These are phyloP conservation scores for Suillus fuscotomentosus DNA, from an alignment of 768 basidiomycete genomes.

Conservation along the genomic window DNA sequence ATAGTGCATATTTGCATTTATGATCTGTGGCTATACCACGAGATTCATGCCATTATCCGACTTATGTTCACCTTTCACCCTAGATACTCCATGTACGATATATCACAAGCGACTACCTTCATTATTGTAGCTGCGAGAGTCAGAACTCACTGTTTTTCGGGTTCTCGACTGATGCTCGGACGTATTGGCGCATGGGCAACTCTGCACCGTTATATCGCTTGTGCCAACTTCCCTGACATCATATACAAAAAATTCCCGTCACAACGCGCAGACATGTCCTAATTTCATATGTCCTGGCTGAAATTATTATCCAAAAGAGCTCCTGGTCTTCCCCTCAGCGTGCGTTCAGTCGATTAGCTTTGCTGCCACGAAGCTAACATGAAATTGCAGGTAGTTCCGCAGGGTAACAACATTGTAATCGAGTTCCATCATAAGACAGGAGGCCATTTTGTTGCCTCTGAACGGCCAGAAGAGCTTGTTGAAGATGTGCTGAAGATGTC, in stretches of 20 bases:
- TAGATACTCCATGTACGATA: background rate
- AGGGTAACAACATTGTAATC: conserved; percentile 40
- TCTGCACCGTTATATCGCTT: conserved; percentile 46
- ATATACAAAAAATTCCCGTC: background rate
- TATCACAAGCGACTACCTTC: conserved; percentile 30
- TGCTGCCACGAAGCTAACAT: background rate
- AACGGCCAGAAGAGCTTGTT: conserved; percentile 45
- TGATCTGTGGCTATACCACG: background rate
- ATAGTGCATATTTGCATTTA: background rate
- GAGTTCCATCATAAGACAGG: conserved; percentile 44
- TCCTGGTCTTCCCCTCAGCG: conserved; percentile 52
- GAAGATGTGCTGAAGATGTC: conserved; percentile 55
- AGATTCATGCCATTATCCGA: background rate
- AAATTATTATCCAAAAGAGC: conserved; percentile 60
- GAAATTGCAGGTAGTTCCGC: conserved; percentile 37
- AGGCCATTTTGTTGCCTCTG: conserved; percentile 57
- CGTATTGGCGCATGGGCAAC: conserved; percentile 44
- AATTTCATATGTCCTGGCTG: background rate
- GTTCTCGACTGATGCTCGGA: conserved; percentile 36
- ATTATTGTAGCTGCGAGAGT: conserved; percentile 36
- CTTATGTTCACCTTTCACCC: background rate
- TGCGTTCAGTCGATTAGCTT: background rate
- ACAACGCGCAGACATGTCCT: background rate
- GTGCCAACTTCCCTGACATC: background rate
- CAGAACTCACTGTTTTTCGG: conserved; percentile 43